These are phyloP conservation scores for Berkeleyomyces basicola DNA, from an alignment of 2,329 filamentous ascomycete species.

Conservation along the genomic window DNA sequence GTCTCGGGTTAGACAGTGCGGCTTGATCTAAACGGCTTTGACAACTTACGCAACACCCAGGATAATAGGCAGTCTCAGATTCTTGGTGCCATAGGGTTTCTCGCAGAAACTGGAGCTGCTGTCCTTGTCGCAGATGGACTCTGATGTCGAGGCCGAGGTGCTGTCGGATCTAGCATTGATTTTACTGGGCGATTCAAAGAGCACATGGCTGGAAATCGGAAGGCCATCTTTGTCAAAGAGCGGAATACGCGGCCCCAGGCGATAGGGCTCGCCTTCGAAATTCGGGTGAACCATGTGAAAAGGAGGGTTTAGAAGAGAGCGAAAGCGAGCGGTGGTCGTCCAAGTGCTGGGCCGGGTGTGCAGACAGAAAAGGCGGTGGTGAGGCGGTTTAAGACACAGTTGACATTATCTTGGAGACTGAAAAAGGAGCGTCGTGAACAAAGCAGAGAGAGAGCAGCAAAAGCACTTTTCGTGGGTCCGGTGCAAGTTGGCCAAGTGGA, in stretches of 20 bases:
- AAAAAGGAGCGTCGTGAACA: background rate
- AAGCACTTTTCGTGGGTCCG: no score
- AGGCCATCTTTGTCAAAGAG: background rate
- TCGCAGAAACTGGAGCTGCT: slow-evolving; percentile 30
- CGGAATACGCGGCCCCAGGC: slow-evolving; percentile 6
- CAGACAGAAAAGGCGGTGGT: background rate
- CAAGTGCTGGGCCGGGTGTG: background rate
- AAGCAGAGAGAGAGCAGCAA: background rate
- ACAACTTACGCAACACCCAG: slow-evolving; percentile 52
- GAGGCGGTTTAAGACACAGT: background rate
- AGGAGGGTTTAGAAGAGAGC: background rate
- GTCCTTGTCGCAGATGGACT: slow-evolving; percentile 6
- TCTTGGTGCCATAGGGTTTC: slow-evolving; percentile 37
- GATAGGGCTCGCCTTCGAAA: slow-evolving; percentile 2
- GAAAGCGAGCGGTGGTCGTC: background rate
- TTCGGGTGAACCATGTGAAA: slow-evolving; percentile 1
- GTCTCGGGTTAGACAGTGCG: background rate
- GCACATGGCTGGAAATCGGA: background rate
- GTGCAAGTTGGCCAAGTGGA: background rate
- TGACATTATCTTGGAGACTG: background rate
- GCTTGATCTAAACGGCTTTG: background rate
- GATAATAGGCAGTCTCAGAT: slow-evolving; percentile 48
- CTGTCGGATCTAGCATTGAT: background rate
- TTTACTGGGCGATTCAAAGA: slow-evolving; percentile 3
- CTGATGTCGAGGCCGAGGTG: background rate